Evolutionary conservation across 805 yeast species (phyloP), one percentile per base, ranked within the genome.

Genomic region (Candida ascalaphidarum): DNA sequence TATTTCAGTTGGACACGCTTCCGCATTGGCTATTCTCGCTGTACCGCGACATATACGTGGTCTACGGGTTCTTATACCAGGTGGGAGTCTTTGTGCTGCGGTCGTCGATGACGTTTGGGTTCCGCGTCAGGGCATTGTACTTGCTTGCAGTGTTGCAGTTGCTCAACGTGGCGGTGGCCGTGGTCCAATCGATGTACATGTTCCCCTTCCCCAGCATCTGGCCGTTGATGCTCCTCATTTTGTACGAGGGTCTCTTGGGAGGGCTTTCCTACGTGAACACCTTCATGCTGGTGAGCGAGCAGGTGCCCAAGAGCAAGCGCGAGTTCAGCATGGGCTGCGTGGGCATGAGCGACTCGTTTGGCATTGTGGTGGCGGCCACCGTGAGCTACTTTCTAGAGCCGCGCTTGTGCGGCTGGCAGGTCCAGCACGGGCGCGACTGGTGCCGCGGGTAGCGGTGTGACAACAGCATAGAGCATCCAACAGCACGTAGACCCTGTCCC

Each of bases 261-360:
- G 97, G 98, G 1, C 71, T 81, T 2, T 74, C 89, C 11, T 89
- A 89, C 48, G 92, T 85, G 29, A 88, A 89, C 48, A 88, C 96
- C 0, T 89, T 83, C 45, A 61, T 81, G 64, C 61, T 73, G 11
- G 88, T 88, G 1, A 68, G 80, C 21, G 94, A 84, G 34, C 50
- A 54, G 14, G 50, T 56, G 5, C 57, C 69, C 0, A 58, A 68
- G 2, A 48, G 63, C 0, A 40, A 41, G 30, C 40, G 68, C 23
- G 68, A 62, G 31, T 79, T 85, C 52, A 74, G 86, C 0, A 64
- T 85, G 61, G 95, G 94, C 3, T 71, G 88, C 4, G 89, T 81
- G 1, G 81, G 92, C 0, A 71, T 84, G 32, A 79, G 94, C 33
- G 95, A 84, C 45, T 77, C 88, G 2, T 71, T 78, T 9, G 98